Base-by-base conservation (phyloP, 306 rosid species). In the Rubus parviflorus region DNA sequence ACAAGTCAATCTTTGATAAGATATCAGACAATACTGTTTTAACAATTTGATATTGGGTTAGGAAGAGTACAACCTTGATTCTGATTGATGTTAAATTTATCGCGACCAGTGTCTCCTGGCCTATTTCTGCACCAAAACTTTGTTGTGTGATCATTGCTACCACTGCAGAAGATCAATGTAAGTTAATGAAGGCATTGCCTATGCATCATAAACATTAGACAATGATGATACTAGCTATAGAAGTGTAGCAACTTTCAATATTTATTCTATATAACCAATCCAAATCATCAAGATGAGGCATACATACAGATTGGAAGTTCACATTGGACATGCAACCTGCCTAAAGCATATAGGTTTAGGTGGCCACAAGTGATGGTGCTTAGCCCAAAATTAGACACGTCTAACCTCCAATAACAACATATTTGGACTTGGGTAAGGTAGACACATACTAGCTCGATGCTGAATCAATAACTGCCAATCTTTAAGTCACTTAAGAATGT, bases 61-160 rank as follows among this genome's bases (percentile, higher is more conserved):
- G 54, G 25, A 46, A 14, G 65, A 71, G 30, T 61, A 71, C 54
- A 78, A 90, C 97, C 97, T 89, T 89, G 94, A 74, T 68, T 83
- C 82, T 85, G 81, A 72, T 88, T 92, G 79, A 80, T 82, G 86
- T 84, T 89, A 81, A 84, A 90, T 85, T 84, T 94, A 83, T 92
- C 98, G 60, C 93, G 97, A 40, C 81, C 88, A 63, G 86, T 86
- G 88, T 95, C 99, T 46, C 99, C 99, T 35, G 99, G 99, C 86
- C 99, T 88, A 79, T 95, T 90, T 88, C 99, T 83, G 82, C 97
- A 90, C 97, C 99, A 95, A 84, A 95, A 95, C 86, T 86, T 95
- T 6, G 99, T 95, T 62, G 97, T 90, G 76, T 95, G 99, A 88
- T 95, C 97, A 81, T 92, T 89, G 97, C 99, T 95, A 72, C 99